Evolutionary conservation across 202 grass and related monocot species (phyloP).

Genomic region (Hordeum pubiflorum): DNA sequence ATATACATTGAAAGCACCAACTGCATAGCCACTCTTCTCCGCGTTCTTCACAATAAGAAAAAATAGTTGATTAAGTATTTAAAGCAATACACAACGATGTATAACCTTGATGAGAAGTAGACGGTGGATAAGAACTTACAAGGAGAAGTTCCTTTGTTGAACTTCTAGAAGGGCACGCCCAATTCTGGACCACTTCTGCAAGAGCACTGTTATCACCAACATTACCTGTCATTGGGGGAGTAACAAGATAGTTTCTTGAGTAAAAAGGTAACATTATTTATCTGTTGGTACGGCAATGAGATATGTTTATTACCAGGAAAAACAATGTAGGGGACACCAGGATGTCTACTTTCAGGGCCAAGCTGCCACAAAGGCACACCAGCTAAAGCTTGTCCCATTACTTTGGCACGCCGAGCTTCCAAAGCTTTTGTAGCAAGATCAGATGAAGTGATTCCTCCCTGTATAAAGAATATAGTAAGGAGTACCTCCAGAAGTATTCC

Average conservation of each 20-base stretch:
- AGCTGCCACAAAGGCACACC: slow-evolving; percentile 93
- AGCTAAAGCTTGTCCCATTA: slow-evolving; percentile 91
- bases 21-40: slow-evolving; percentile 75
- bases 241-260: slow-evolving; percentile 16
- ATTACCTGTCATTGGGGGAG: slow-evolving; percentile 60
- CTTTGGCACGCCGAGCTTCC: slow-evolving; percentile 73
- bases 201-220: slow-evolving; percentile 83
- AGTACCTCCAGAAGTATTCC: slow-evolving; percentile 5
- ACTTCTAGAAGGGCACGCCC: slow-evolving; percentile 57
- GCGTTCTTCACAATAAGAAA: slow-evolving; percentile 56
- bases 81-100: slow-evolving; percentile 5
- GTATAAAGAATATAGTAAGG: slow-evolving; percentile 12
- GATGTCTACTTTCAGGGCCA: slow-evolving; percentile 92
- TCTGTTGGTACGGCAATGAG: slow-evolving; percentile 3
- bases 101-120: slow-evolving; percentile 1
- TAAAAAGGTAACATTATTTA: slow-evolving; percentile 16
- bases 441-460: slow-evolving; percentile 99
- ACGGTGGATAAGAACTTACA: slow-evolving; percentile 51
- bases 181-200: slow-evolving; percentile 72
- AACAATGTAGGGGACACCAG: slow-evolving; percentile 95
- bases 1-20: slow-evolving; percentile 99
- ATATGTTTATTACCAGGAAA: slow-evolving; percentile 66
- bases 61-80: slow-evolving; percentile 17
- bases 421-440: slow-evolving; percentile 95
- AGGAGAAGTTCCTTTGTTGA: slow-evolving; percentile 75